These are phyloP conservation scores for Ascomycota sp. DNA, from an alignment of 2,329 filamentous ascomycete genomes.

Conservation along the genomic window DNA sequence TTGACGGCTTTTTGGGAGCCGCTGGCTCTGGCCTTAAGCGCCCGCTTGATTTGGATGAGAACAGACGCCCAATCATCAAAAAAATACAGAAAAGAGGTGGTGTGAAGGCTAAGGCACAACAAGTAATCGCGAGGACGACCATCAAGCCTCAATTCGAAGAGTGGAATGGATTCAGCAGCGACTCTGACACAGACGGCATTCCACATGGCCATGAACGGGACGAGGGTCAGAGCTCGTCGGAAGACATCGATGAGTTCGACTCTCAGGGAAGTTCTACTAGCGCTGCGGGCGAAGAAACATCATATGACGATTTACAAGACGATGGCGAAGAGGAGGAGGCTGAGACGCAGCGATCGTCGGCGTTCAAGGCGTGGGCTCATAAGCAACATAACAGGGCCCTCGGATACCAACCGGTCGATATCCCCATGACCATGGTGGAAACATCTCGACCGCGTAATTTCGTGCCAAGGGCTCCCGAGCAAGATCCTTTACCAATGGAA, in stretches of 20 bases:
- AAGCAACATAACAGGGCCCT: conserved; percentile 69
- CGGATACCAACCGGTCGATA: conserved; percentile 34
- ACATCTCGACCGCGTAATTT: conserved; percentile 42
- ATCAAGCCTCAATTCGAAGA: conserved; percentile 24
- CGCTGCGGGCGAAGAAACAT: conserved; percentile 11
- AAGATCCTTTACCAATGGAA: conserved; percentile 50
- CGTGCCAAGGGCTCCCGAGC: conserved; percentile 43
- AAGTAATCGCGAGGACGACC: conserved; percentile 17
- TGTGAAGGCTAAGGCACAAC: conserved; percentile 32
- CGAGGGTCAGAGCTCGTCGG: conserved; percentile 6
- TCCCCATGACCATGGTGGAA: conserved; percentile 20
- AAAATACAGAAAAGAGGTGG: conserved; percentile 58
- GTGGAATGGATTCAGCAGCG: conserved; percentile 43
- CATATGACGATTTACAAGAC: conserved; percentile 10
- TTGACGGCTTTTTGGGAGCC: conserved; percentile 1
- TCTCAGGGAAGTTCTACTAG: conserved; percentile 10
- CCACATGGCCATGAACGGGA: conserved; percentile 5
- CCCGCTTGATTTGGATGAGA: conserved; percentile 60
- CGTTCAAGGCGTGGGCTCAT: conserved; percentile 88
- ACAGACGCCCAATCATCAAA: conserved; percentile 62
- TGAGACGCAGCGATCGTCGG: conserved; percentile 25
- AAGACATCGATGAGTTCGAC: conserved; percentile 8
- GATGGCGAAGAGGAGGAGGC: conserved; percentile 8
- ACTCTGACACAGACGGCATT: conserved; percentile 9
- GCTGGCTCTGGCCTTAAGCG: conserved; percentile 70